Evolutionary conservation across 177 flowering plant species (phyloP).

Genomic region (Vitis hybrid): DNA sequence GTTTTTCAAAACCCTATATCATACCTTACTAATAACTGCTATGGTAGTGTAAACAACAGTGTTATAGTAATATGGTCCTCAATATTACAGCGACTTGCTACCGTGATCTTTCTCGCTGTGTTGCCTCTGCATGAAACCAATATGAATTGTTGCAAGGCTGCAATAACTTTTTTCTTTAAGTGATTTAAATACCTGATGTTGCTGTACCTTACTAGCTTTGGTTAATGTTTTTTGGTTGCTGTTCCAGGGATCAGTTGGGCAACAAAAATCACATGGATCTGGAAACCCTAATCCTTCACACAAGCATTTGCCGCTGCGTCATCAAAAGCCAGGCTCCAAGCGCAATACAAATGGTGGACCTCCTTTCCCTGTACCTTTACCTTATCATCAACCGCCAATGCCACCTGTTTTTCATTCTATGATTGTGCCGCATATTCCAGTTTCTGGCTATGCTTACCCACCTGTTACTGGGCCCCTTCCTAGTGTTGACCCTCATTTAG

Average conservation of each 20-base stretch:
- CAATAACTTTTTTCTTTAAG: neutral
- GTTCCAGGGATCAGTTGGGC: slow-evolving; percentile 50
- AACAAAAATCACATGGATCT: slow-evolving; percentile 47
- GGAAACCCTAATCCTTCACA: slow-evolving; percentile 39
- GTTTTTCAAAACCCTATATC: no score
- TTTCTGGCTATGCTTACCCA: slow-evolving; percentile 57
- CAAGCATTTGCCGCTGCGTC: slow-evolving; percentile 42
- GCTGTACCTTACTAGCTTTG: neutral
- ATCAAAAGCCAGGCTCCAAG: slow-evolving; percentile 56
- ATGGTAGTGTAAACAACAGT: no score
- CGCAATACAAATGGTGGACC: slow-evolving; percentile 54
- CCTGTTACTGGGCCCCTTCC: slow-evolving; percentile 52
- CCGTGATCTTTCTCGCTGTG: no score
- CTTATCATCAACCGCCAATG: slow-evolving; percentile 47
- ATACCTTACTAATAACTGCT: no score
- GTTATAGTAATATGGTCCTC: no score
- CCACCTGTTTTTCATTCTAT: slow-evolving; percentile 49
- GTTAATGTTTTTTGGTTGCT: neutral
- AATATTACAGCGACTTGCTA: no score
- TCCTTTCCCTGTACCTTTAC: slow-evolving; percentile 46
- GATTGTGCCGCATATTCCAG: slow-evolving; percentile 51
- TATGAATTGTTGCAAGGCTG: neutral
- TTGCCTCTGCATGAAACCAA: no score
- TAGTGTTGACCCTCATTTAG: slow-evolving; percentile 38
- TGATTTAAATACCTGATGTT: neutral